Evolutionary conservation across 345 rosid genomes (phyloP), one percentile per base, ranked within the genome.

Genomic region (Excoecaria agallocha): DNA sequence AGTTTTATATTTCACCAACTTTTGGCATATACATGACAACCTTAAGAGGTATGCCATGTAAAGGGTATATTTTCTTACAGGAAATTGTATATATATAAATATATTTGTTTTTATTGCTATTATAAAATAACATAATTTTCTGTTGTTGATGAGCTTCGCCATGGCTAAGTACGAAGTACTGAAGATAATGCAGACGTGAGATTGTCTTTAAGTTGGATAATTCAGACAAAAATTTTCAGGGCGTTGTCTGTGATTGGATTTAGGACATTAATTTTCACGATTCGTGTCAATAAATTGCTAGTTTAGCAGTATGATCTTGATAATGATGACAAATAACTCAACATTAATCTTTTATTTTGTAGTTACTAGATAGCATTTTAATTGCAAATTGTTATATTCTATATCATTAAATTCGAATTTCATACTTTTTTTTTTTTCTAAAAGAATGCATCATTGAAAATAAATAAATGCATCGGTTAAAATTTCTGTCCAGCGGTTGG

Each of bases 121-220:
- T 5, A 43, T 43, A 43, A 6, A 10, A 10, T n/a, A n/a, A n/a
- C n/a, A n/a, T n/a, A n/a, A n/a, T n/a, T 0, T 43, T 30, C 24
- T 6, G 9, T 15, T 22, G 12, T 68, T 35, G 37, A 5, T 39
- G 19, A n/a, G n/a, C n/a, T n/a, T n/a, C n/a, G n/a, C n/a, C n/a
- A n/a, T n/a, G n/a, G n/a, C n/a, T n/a, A n/a, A n/a, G n/a, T n/a
- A n/a, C n/a, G n/a, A n/a, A n/a, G n/a, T n/a, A n/a, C n/a, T n/a
- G n/a, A n/a, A n/a, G n/a, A 74, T 69, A 73, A 64, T 71, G 79
- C 81, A 61, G 75, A 75, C 77, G 77, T 75, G 77, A 61, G 79
- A 25, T 52, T 77, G 74, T 81, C 80, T 58, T 69, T 20, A 5
- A 35, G 58, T 50, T 62, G 35, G 35, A 45, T 17, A 25, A 48